Base-by-base conservation (phyloP, 2,329 filamentous ascomycete genomes). In the Emmonsiellopsis sp. region DNA sequence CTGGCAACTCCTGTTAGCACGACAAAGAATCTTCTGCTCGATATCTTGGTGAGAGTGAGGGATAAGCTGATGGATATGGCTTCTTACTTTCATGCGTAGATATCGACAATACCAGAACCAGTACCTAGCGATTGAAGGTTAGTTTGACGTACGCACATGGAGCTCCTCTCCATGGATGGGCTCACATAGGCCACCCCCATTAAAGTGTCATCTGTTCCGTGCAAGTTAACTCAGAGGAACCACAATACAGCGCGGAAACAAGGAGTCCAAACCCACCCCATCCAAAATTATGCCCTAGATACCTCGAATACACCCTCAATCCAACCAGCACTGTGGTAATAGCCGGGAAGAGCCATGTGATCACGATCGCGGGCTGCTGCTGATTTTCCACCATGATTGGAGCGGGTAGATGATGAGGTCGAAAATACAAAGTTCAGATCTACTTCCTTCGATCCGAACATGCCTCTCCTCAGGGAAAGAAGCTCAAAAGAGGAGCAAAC, bases 291-390 rank as follows among this genome's bases (percentile, higher is more conserved):
- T 36, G 48, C 36, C 48, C 48, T 0, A 51, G n/a, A 33, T 42
- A 33, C 27, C 48, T 40, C 3, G 48, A 51, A 42, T 21, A 51
- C 10, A 51, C 9, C n/a, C 48, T 32, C 21, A 40, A 51, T 31
- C n/a, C 48, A 17, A 51, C 27, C 14, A 51, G 21, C 6, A 51
- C 13, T 6, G 34, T 51, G 17, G 48, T 42, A 10, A 51, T n/a
- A 27, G 48, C 37, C 27, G 48, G 48, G 37, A 51, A 51, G 10
- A 51, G 6, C 48, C 48, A 51, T 6, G 17, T 51, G 10, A 51
- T 6, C 13, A 42, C 21, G 14, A 51, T 40, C 10, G 48, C 48
- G 6, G 11, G 6, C n/a, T 27, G 9, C 31, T 51, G 48, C 39
- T 51, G 48, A 34, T 51, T 51, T 27, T 51, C 48, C 7, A 42